Base-by-base conservation (phyloP, 768 basidiomycete species). In the Boletus reticulatus region DNA sequence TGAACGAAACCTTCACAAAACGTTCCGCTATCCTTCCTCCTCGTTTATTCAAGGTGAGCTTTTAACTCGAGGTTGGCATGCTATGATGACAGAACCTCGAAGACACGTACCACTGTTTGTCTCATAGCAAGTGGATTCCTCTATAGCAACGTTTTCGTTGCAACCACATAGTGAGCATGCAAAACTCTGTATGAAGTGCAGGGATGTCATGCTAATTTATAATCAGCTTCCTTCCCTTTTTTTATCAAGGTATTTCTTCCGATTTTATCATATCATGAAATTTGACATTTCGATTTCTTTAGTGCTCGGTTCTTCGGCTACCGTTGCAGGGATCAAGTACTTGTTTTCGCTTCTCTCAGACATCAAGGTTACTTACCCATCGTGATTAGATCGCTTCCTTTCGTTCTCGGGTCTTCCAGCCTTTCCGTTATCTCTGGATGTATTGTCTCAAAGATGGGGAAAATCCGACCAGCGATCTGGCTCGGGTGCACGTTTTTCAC, bases 241-340 rank as follows among this genome's bases (percentile, higher is more conserved):
- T 86, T 66, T 92, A 78, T 67, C 89, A 92, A 73, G 67, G 67
- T 6, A 36, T 19, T 12, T 14, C 27, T 41, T 17, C n/a, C 12
- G 4, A 3, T 19, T 27, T 27, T 14, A 4, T 37, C 19, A n/a
- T 22, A 27, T 22, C 12, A 8, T 4, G 5, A 6, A 31, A 44
- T 38, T 16, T 54, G 45, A 61, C 22, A 8, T 29, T 29, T 36
- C 34, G 34, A 0, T 17, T 19, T 20, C 0, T 37, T 4, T 5
- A 67, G 80, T 86, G 6, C 78, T 90, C 14, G 89, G 90, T 1
- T 76, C 86, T 1, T 86, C 86, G n/a, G 87, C 89, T 6, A 89
- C 86, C 0, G 78, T 72, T 49, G 81, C 88, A 43, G 87, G 87
- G 48, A 79, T 90, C 19, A 75, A 80, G 87, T 85, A 61, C 69